Evolutionary conservation across 139 green algal genomes (phyloP).

Genomic region (Picochlorum sp.): DNA sequence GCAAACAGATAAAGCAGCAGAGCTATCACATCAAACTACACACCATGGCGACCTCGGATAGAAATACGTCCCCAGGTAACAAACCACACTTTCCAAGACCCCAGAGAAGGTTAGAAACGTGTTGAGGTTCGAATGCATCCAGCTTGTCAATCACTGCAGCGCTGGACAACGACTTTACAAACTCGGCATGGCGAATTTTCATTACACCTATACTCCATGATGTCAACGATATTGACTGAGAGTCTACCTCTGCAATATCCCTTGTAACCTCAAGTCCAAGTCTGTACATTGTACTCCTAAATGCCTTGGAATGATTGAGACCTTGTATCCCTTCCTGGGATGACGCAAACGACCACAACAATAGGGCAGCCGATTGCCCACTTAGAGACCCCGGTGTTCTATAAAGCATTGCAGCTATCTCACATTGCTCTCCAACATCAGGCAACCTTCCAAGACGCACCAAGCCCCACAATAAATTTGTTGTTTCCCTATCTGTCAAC

Average conservation of each 20-base stretch:
- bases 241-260: conserved; percentile 5
- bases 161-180: not conserved
- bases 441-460: conserved; percentile 1
- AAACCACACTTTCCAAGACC: conserved; percentile 10
- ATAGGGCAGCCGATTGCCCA: not conserved
- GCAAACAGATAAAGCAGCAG: not conserved
- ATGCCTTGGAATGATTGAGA: not conserved
- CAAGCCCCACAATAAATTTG: conserved; percentile 26
- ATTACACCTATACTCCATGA: conserved; percentile 17
- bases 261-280: conserved; percentile 4
- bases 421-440: not conserved
- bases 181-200: conserved; percentile 2
- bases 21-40: not conserved
- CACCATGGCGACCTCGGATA: not conserved
- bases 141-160: conserved; percentile 3
- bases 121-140: conserved; percentile 7
- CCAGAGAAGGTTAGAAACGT: conserved; percentile 25
- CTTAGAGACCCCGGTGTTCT: not conserved
- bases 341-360: conserved; percentile 1
- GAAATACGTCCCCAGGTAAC: not conserved
- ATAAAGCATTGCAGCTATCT: not conserved
- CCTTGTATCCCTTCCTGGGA: not conserved
- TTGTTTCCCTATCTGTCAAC: conserved; percentile 10
- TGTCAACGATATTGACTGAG: conserved; percentile 14
- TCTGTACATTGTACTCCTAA: not conserved